A percentile compares a stretch with the other conserved stretches of the same genome.
Evolutionary conservation across 768 basidiomycete genomes (phyloP).

Genomic region (Boletus sensibilis): DNA sequence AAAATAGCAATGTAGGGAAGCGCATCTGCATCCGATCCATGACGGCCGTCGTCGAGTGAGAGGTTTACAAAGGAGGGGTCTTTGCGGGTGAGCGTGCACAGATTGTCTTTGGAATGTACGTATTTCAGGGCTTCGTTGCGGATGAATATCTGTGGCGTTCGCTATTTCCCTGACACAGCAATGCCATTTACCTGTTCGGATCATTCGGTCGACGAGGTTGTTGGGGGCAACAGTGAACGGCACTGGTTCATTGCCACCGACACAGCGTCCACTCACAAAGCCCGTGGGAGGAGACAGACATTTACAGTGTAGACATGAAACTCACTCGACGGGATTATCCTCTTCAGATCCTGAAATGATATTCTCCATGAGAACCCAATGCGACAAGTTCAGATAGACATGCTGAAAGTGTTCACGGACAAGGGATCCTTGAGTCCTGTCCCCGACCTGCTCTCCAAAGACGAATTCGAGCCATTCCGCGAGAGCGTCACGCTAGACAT

Average conservation of each 20-base stretch:
- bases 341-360: background rate
- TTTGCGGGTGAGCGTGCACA: background rate
- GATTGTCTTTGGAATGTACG: background rate
- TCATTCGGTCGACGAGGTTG: conserved; percentile 2
- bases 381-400: conserved; percentile 3
- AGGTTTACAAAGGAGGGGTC: background rate
- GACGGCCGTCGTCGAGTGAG: background rate
- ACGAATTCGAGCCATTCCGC: background rate
- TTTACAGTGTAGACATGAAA: background rate
- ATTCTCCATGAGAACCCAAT: conserved; percentile 3
- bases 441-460: background rate
- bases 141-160: conserved; percentile 8
- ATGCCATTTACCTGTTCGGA: background rate
- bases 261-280: background rate
- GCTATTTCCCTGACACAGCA: background rate
- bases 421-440: background rate
- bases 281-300: background rate
- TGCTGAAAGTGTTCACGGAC: background rate
- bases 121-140: background rate
- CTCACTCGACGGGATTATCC: background rate
- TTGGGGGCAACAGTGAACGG: background rate
- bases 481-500: no score
- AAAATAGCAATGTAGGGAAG: background rate
- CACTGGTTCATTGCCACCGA: background rate
- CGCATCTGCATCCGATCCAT: background rate